phyloP scores from a whole-genome alignment of 345 rosid species.

The Eucalyptus virginea region DNA sequence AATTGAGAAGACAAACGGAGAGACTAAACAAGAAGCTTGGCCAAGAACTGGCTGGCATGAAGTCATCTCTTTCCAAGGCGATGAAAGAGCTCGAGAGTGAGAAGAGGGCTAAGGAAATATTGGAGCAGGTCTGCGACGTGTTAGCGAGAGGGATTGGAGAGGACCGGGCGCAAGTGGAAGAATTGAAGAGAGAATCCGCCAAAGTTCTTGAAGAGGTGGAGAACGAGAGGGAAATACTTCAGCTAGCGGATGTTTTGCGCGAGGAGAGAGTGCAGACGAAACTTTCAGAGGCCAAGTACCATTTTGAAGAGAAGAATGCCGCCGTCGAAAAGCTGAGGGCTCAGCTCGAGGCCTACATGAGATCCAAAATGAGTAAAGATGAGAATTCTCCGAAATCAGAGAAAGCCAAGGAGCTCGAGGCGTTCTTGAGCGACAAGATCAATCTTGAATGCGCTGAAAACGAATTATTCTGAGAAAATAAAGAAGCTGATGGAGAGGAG shows the following conservation, averaged over 20 bases:
- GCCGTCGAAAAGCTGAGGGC: constrained; percentile 54
- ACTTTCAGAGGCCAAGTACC: constrained; percentile 6
- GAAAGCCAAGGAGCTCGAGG: constrained; percentile 47
- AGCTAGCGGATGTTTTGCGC: constrained; percentile 75
- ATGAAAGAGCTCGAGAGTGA: no score
- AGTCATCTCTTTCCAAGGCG: no score
- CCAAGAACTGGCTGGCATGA: no score
- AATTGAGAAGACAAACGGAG: constrained; percentile 14
- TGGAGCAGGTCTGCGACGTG: constrained; percentile 91
- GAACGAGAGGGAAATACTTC: constrained; percentile 95
- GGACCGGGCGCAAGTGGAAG: constrained; percentile 48
- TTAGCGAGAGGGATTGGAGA: constrained; percentile 72
- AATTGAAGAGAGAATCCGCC: constrained; percentile 44
- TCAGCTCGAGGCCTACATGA: constrained; percentile 53
- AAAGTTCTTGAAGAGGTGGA: constrained; percentile 69
- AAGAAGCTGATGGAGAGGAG: constrained; percentile 13
- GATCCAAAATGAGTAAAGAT: constrained; percentile 11
- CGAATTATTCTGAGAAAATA: not conserved
- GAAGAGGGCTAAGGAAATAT: constrained; percentile 42
- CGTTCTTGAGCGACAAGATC: constrained; percentile 17
- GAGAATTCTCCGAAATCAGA: constrained; percentile 19
- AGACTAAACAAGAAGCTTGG: no score
- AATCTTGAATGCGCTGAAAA: not conserved
- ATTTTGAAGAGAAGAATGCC: constrained; percentile 4
- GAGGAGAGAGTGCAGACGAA: constrained; percentile 98